Conservation (phyloP, 73 alveolate genomes). For the Paramecium tetraurelia region DNA sequence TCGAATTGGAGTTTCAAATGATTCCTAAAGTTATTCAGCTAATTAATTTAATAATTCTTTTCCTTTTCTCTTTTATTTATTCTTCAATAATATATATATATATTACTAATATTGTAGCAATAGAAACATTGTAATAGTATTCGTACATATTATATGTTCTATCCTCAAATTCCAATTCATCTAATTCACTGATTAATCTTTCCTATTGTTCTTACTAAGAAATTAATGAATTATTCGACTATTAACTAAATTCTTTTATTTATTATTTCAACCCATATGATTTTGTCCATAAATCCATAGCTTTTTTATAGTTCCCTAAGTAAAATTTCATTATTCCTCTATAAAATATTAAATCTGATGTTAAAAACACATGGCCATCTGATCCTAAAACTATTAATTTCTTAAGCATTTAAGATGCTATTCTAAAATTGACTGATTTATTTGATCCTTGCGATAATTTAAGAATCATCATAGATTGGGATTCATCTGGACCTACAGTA, state of each 20-base stretch:
- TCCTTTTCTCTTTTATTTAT: slow-evolving; percentile 19
- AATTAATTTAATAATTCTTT: slow-evolving; percentile 28
- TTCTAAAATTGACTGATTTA: background rate
- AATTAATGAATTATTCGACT: background rate
- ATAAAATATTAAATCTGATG: slow-evolving; percentile 46
- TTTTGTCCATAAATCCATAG: slow-evolving; percentile 26
- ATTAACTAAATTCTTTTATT: background rate
- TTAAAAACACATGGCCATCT: slow-evolving; percentile 39
- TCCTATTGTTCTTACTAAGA: background rate
- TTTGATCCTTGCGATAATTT: background rate
- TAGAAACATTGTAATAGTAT: slow-evolving; percentile 54
- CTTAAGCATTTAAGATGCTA: slow-evolving; percentile 25
- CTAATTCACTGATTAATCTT: slow-evolving; percentile 43
- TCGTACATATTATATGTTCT: slow-evolving; percentile 63
- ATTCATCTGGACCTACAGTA: slow-evolving; percentile 43
- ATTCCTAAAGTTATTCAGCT: background rate
- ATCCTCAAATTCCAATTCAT: slow-evolving; percentile 55
- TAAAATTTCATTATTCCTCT: slow-evolving; percentile 56
- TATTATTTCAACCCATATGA: slow-evolving; percentile 42
- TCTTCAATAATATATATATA: slow-evolving; percentile 1
- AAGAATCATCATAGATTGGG: background rate
- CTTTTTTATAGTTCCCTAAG: slow-evolving; percentile 43
- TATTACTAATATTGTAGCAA: background rate
- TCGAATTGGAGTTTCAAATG: background rate
- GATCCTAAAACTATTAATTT: background rate